Evolutionary conservation across 768 basidiomycete genomes (phyloP), one percentile per base, ranked within the genome.

Genomic region (Rickenella mellea): DNA sequence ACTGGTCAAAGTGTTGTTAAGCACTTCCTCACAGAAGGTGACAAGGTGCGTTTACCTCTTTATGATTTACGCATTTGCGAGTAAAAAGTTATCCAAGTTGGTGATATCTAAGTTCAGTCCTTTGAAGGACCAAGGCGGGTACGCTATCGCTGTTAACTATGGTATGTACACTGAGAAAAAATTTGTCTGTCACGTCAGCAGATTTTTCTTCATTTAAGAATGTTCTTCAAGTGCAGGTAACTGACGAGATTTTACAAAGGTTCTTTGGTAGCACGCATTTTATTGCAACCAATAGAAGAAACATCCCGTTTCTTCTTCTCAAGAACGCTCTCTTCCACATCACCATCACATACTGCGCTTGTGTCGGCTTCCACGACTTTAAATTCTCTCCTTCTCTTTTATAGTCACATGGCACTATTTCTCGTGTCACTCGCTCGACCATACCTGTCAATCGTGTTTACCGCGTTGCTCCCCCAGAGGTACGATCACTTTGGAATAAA

Each of bases 281-380:
- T 93, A 20, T 94, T 98, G 56, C 94, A 97, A 51, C 96, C 96
- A 0, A 76, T 97, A 20, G 96, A 99, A 61, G 96, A 99, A 62
- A 83, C 87, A 1, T 74, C 83, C 1, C 80, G 93, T 1, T 69
- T 97, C 3, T 90, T 82, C 62, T 97, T 96, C 61, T 92, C 94
- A 1, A 81, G 69, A 41, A 71, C 66, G 45, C 68, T 66, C 46
- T 75, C 58, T 43, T 55, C 51, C 7, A 48, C 48, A 47, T 36
- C 43, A 0, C 9, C 29, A 0, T 35, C 32, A 4, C 27, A 40
- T 2, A 31, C 43, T 21, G 33, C 42, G 17, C 35, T 44, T 17
- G 48, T 64, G 14, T 57, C 51, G 11, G 75, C 78, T n/a, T 65
- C 73, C 1, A 57, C 52, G 36, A 69, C 76, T 9, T 67, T 91